Conservation (phyloP, 352 stramenopile species). For the Globisporangium carolinianum region DNA sequence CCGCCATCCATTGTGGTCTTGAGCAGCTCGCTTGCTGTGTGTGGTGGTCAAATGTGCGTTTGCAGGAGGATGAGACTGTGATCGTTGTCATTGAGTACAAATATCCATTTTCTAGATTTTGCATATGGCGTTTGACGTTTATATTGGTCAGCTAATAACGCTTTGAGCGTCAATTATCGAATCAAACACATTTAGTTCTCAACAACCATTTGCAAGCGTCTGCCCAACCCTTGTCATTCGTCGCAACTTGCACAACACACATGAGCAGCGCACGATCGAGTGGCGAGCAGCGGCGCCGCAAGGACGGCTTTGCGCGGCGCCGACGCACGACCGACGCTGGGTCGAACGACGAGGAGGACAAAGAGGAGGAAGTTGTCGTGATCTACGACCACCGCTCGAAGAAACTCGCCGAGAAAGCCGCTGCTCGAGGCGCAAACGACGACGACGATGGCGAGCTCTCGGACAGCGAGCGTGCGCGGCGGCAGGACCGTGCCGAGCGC, state of each 20-base stretch:
- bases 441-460: slow-evolving; percentile 9
- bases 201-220: too few relatives aligned
- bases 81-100: not conserved
- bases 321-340: not conserved
- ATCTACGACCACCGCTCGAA: slow-evolving; percentile 41
- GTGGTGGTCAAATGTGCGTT: not conserved
- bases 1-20: not conserved
- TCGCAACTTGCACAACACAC: not conserved
- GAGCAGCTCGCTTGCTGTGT: not conserved
- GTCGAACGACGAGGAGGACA: not conserved
- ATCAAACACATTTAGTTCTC: not conserved
- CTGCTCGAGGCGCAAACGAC: slow-evolving; percentile 5
- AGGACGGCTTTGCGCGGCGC: slow-evolving; percentile 12
- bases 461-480: slow-evolving; percentile 40
- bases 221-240: too few relatives aligned
- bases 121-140: too few relatives aligned
- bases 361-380: slow-evolving; percentile 23
- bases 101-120: not conserved
- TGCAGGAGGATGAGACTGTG: not conserved
- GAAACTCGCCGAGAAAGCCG: slow-evolving; percentile 19
- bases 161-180: too few relatives aligned
- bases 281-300: slow-evolving; percentile 8
- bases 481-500: slow-evolving; percentile 59
- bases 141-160: too few relatives aligned
- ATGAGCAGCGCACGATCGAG: slow-evolving; percentile 12